Conservation (phyloP, 2,329 filamentous ascomycete genomes). For the Cercospora sp. region DNA sequence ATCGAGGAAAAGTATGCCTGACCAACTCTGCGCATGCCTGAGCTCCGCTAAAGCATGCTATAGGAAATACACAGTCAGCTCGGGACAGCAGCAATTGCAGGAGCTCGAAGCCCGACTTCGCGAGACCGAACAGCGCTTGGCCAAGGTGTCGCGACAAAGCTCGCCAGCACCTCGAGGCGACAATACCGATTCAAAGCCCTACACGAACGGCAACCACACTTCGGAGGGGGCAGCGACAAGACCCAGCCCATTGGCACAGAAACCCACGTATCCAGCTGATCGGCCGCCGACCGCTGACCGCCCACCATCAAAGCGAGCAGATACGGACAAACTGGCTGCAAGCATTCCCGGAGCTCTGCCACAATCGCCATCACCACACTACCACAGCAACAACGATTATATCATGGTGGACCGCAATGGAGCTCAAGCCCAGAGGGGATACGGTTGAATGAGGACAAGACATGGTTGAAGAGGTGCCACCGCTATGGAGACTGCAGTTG, state of each 20-base stretch:
- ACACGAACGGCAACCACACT: slow-evolving; percentile 23
- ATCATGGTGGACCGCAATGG: slow-evolving; percentile 37
- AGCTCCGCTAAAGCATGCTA: background rate
- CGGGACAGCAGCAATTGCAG: slow-evolving; percentile 77
- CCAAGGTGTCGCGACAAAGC: slow-evolving; percentile 35
- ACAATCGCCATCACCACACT: slow-evolving; percentile 23
- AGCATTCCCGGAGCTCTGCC: slow-evolving; percentile 32
- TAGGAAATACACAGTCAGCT: slow-evolving; percentile 77
- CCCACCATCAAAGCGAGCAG: slow-evolving; percentile 27
- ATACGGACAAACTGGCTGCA: slow-evolving; percentile 28
- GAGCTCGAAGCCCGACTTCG: slow-evolving; percentile 79
- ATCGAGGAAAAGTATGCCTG: slow-evolving; percentile 73
- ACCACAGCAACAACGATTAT: slow-evolving; percentile 32
- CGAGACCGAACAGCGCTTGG: slow-evolving; percentile 78
- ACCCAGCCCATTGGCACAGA: slow-evolving; percentile 30
- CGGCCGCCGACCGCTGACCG: slow-evolving; percentile 30
- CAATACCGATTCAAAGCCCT: slow-evolving; percentile 26
- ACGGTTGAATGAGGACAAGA: slow-evolving; percentile 19
- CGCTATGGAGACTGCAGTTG: slow-evolving; percentile 20
- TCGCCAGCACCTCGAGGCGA: slow-evolving; percentile 30
- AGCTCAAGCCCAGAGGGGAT: slow-evolving; percentile 25
- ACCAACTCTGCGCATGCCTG: background rate
- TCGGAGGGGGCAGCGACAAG: slow-evolving; percentile 22
- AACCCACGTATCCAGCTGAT: slow-evolving; percentile 29
- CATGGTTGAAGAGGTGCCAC: background rate